These are phyloP conservation scores for Epicoccum sorghinum DNA, from an alignment of 2,329 filamentous ascomycete species.

Conservation along the genomic window DNA sequence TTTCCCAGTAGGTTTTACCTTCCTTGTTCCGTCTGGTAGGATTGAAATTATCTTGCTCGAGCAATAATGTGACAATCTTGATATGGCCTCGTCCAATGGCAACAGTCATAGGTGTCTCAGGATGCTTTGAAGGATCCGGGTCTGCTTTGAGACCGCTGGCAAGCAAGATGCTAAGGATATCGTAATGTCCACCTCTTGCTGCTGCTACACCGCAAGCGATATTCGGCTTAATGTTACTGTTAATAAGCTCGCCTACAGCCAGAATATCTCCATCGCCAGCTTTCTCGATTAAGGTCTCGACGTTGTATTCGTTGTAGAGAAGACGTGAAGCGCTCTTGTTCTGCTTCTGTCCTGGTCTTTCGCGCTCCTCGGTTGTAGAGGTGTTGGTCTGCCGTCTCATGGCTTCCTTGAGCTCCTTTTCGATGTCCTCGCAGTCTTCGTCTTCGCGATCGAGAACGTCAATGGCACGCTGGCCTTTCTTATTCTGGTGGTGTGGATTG, in stretches of 20 bases:
- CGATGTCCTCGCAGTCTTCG: slow-evolving; percentile 81
- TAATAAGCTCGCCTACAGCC: slow-evolving; percentile 56
- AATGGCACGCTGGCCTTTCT: slow-evolving; percentile 89
- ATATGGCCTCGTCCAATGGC: slow-evolving; percentile 89
- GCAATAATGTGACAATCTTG: slow-evolving; percentile 79
- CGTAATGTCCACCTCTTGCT: slow-evolving; percentile 87
- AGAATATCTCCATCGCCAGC: slow-evolving; percentile 56
- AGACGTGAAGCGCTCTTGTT: slow-evolving; percentile 50
- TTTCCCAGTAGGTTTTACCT: slow-evolving; percentile 83
- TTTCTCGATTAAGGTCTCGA: slow-evolving; percentile 56
- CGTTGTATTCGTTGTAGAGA: slow-evolving; percentile 57
- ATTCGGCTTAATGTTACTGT: slow-evolving; percentile 65
- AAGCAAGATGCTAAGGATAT: slow-evolving; percentile 76
- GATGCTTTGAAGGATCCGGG: slow-evolving; percentile 75
- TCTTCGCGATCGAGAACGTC: slow-evolving; percentile 78
- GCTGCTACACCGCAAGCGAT: slow-evolving; percentile 89
- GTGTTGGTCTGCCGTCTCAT: slow-evolving; percentile 55
- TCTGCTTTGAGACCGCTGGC: slow-evolving; percentile 54
- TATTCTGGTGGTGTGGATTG: slow-evolving; percentile 88
- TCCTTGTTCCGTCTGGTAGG: slow-evolving; percentile 75
- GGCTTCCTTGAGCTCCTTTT: slow-evolving; percentile 70
- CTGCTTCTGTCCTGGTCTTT: slow-evolving; percentile 31
- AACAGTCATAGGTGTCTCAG: slow-evolving; percentile 90
- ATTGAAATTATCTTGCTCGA: slow-evolving; percentile 80
- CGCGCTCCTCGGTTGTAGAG: slow-evolving; percentile 57